phyloP scores from a whole-genome alignment of 768 basidiomycete genomes.

The Erythrobasidium yunnanense region DNA sequence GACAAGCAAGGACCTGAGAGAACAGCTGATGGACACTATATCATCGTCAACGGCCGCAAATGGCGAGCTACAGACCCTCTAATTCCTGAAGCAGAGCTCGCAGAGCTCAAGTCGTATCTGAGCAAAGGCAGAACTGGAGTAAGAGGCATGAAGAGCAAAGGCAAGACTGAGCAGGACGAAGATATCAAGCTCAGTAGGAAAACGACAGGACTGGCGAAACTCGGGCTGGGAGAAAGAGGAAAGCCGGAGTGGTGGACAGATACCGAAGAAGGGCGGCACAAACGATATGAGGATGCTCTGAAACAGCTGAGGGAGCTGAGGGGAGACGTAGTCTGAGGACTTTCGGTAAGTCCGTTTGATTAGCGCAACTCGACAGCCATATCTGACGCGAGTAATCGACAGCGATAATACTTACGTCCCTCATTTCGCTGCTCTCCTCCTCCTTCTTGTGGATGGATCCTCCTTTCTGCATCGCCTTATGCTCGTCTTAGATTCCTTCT shows the following conservation, averaged over 20 bases:
- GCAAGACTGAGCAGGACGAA: neutral
- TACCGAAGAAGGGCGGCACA: neutral
- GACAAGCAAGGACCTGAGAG: neutral
- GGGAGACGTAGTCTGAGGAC: too few species aligned
- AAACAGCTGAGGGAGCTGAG: slow-evolving; percentile 5
- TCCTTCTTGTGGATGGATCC: too few species aligned
- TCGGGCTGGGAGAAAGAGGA: slow-evolving; percentile 21
- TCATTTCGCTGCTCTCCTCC: too few species aligned
- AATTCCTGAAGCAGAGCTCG: slow-evolving; percentile 8
- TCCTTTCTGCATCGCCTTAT: too few species aligned
- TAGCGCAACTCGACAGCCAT: too few species aligned
- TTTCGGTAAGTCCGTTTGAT: too few species aligned
- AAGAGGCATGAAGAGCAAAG: neutral
- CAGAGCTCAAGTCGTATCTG: slow-evolving; percentile 18
- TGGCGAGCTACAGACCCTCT: slow-evolving; percentile 21
- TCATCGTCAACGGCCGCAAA: slow-evolving; percentile 23
- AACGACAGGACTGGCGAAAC: slow-evolving; percentile 13
- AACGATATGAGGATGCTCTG: slow-evolving; percentile 3
- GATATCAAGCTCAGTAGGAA: slow-evolving; percentile 4
- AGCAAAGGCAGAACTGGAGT: neutral
- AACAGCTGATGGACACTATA: slow-evolving; percentile 18
- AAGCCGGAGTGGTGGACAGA: slow-evolving; percentile 21
- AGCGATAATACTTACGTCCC: too few species aligned
- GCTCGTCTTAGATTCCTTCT: too few species aligned
- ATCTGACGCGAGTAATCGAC: too few species aligned